Evolutionary conservation across 495 filamentous ascomycete species (phyloP), one percentile per base, ranked within the genome.

Genomic region (Podospora anserina): DNA sequence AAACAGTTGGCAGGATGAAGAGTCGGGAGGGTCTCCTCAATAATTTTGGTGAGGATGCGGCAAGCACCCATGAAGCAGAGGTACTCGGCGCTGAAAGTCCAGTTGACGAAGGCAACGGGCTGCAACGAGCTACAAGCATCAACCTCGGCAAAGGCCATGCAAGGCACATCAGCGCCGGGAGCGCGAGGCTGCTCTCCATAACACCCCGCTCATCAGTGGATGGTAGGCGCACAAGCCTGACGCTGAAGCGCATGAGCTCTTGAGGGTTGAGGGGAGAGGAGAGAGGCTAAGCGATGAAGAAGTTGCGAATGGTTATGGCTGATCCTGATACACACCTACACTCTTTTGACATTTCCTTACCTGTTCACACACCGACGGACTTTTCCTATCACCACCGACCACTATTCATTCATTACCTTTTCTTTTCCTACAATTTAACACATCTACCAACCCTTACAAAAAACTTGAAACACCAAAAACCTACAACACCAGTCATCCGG

Each of bases 81-180:
- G 82, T 83, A 69, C 77, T 80, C n/a, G 80, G 77, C 4, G 78
- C 82, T 56, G 81, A 79, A 28, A 82, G 82, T 9, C 59, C 59
- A 18, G 26, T 61, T 13, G 59, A 80, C 20, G 83, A 85, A 26
- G 79, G 72, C n/a, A 69, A 61, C 16, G 75, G 74, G 19, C 73
- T 91, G 34, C 83, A 87, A 49, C 86, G 89, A 65, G 88, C 91
- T 16, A 86, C 87, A 11, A 90, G 90, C 72, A 77, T 91, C 57
- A 85, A 89, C 68, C 80, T 88, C 64, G 87, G 84, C 34, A 86
- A 84, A 69, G 79, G 83, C 3, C 90, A 93, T 72, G 84, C 77
- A 20, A 80, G 90, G n/a, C 88, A 88, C 61, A 87, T 91, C 70
- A 92, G 89, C 66, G 89, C 89, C 20, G 91, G 90, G 26, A 91